Evolutionary conservation across 306 rosid genomes (phyloP), one percentile per base, ranked within the genome.

Genomic region (Notholithocarpus densiflorus): DNA sequence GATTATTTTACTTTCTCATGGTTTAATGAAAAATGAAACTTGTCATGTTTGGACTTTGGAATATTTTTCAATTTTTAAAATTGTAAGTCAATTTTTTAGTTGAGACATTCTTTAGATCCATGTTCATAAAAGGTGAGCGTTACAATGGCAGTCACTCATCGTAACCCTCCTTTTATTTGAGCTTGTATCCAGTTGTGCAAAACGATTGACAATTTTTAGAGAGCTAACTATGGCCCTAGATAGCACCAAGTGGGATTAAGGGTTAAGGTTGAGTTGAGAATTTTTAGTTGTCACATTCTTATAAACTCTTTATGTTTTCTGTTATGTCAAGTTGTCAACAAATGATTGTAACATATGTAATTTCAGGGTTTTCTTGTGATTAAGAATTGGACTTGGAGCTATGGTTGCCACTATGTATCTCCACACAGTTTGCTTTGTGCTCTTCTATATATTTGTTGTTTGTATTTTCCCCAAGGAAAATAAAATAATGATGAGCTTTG

Each of bases 301-400:
- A 37, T 37, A 52, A 60, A 13, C 31, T 18, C 55, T 40, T 40
- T 29, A 70, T 32, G 3, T 51, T 21, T 74, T 19, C 21, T 64
- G 40, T 64, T 17, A 27, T 64, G 70, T 29, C 23, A 15, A 18
- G 17, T 14, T 64, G 70, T 29, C 70, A 15, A 18, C 70, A 6
- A 31, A 29, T 29, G 23, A 29, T 29, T 29, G 19, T 18, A 15
- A 27, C n/a, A 64, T 7, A 1, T 31, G 6, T 32, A 29, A 68
- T 43, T 34, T 21, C 51, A 51, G 73, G 70, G 18, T 26, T 19
- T 68, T 68, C 19, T 15, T 12, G 68, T 75, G 60, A 71, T 43
- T 26, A 71, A 19, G 32, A 66, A 18, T 60, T 76, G 40, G 48
- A 62, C 55, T 78, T 74, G 80, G 69, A 71, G 65, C 61, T 68